phyloP scores from a whole-genome alignment of 257 asterid genomes.

The Osmanthus fragrans region DNA sequence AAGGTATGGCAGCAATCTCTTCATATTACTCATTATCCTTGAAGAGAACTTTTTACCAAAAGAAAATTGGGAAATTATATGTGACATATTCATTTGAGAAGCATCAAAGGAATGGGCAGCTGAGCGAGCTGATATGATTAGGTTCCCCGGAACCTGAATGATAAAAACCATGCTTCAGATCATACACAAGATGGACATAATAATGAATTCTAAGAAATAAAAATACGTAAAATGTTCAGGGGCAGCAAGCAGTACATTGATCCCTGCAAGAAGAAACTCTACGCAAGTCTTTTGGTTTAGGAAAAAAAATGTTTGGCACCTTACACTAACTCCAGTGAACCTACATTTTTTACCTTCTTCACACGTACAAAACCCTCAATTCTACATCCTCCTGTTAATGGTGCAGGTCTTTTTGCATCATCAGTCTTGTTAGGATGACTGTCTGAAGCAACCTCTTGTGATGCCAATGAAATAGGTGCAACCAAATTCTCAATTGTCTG shows the following conservation, averaged over 20 bases:
- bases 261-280: background rate
- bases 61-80: slow-evolving; percentile 68
- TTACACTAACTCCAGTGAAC: background rate
- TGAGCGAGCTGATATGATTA: slow-evolving; percentile 85
- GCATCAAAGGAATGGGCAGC: slow-evolving; percentile 90
- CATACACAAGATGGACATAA: background rate
- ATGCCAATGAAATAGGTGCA: slow-evolving; percentile 64
- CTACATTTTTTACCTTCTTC: slow-evolving; percentile 65
- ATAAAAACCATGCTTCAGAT: slow-evolving; percentile 20
- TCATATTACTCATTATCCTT: slow-evolving; percentile 63
- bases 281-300: background rate
- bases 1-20: slow-evolving; percentile 69
- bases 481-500: slow-evolving; percentile 89
- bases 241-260: background rate
- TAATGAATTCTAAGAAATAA: background rate
- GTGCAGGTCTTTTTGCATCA: slow-evolving; percentile 77
- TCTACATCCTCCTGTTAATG: slow-evolving; percentile 88
- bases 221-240: background rate
- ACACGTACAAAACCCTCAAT: slow-evolving; percentile 96
- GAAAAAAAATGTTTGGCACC: background rate
- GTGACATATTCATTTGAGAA: slow-evolving; percentile 98
- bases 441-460: slow-evolving; percentile 47
- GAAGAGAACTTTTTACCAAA: slow-evolving; percentile 81
- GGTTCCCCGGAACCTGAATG: slow-evolving; percentile 91
- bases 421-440: slow-evolving; percentile 35